Conservation (phyloP, 257 asterid genomes). For the Solanum dulcamara region DNA sequence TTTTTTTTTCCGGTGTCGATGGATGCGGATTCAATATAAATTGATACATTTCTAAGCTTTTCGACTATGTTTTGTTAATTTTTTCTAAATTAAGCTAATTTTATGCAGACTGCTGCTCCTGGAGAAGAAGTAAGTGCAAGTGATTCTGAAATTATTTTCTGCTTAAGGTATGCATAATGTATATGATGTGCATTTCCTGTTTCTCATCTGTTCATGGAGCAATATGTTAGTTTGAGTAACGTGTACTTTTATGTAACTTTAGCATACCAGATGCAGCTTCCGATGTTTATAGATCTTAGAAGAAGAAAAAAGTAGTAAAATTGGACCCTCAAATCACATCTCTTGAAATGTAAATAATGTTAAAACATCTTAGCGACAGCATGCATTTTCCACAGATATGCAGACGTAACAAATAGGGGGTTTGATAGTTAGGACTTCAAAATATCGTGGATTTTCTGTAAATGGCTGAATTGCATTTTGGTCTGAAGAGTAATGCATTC, state of each 20-base stretch:
- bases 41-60: not conserved
- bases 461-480: not conserved
- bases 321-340: not conserved
- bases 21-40: not conserved
- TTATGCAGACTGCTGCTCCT: not conserved
- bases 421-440: not conserved
- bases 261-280: not conserved
- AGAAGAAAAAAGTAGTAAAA: no score
- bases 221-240: not conserved
- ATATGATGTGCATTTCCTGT: not conserved
- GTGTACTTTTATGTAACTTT: not conserved
- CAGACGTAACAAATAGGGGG: not conserved
- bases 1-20: not conserved
- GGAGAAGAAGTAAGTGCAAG: not conserved
- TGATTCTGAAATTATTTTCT: not conserved
- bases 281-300: not conserved
- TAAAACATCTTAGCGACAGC: not conserved
- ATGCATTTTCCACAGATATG: not conserved
- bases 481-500: not conserved
- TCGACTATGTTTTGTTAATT: not conserved
- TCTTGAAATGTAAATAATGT: not conserved
- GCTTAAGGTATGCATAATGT: not conserved
- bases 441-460: not conserved
- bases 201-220: not conserved
- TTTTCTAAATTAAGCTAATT: not conserved